These are phyloP conservation scores for Apiotrichum mycotoxinovorans DNA, from an alignment of 1,284 basidiomycete genomes.

Conservation along the genomic window DNA sequence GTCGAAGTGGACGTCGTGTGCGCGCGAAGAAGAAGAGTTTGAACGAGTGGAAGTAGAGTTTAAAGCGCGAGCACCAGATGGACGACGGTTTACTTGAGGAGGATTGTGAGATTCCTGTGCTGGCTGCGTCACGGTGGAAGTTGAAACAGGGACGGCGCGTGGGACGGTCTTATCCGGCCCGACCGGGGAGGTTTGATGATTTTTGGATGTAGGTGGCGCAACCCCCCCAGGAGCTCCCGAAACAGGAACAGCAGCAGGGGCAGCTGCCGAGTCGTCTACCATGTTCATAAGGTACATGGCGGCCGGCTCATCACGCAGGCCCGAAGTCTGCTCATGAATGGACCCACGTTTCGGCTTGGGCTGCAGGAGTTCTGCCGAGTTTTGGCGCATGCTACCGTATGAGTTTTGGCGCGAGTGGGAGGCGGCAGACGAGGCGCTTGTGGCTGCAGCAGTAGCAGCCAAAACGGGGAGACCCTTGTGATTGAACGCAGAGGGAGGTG, in stretches of 20 bases:
- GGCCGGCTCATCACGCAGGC: conserved; percentile 41
- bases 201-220: background rate
- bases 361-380: background rate
- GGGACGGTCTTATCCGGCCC: background rate
- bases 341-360: conserved; percentile 19
- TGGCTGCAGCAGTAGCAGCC: background rate
- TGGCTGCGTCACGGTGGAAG: background rate
- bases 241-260: too few relatives aligned
- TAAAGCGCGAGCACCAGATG: conserved; percentile 10
- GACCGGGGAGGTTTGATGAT: background rate
- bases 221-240: conserved; percentile 1
- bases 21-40: background rate
- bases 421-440: background rate
- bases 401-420: background rate
- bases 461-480: background rate
- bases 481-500: background rate
- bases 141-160: background rate
- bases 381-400: conserved; percentile 4
- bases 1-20: background rate
- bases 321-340: conserved; percentile 2
- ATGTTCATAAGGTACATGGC: conserved; percentile 48
- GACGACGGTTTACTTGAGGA: conserved; percentile 1
- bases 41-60: conserved; percentile 4
- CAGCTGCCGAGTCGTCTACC: conserved; percentile 38
- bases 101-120: background rate